Evolutionary conservation across 306 rosid genomes (phyloP).

Genomic region (Canavalia gladiata): DNA sequence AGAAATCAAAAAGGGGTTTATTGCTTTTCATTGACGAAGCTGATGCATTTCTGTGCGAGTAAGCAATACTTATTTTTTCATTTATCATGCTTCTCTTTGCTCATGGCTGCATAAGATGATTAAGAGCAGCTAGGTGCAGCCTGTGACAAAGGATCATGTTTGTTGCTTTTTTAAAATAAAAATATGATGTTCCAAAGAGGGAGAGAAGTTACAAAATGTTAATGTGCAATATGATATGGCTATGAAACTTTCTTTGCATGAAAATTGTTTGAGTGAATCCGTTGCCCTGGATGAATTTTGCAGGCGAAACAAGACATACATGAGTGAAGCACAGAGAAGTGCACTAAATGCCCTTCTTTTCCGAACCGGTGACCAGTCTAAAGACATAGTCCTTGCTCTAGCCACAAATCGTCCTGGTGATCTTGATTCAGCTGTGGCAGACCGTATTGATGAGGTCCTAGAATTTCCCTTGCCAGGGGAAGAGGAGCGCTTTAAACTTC

Average conservation of each 20-base stretch:
- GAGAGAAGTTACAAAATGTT: neutral
- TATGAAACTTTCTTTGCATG: neutral
- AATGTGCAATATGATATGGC: neutral
- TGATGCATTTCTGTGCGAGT: slow-evolving; percentile 99
- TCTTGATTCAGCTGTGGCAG: slow-evolving; percentile 96
- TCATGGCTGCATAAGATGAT: neutral
- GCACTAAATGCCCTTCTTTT: slow-evolving; percentile 97
- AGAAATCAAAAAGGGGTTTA: slow-evolving; percentile 86
- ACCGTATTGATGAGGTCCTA: slow-evolving; percentile 94
- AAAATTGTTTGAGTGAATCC: slow-evolving; percentile 34
- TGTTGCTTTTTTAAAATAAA: neutral
- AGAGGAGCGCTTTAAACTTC: slow-evolving; percentile 84
- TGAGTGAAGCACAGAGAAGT: slow-evolving; percentile 99
- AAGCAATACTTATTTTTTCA: slow-evolving; percentile 53
- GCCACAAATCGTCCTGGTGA: slow-evolving; percentile 98
- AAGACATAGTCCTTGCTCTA: slow-evolving; percentile 97
- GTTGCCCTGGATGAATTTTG: slow-evolving; percentile 51
- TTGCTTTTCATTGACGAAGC: slow-evolving; percentile 99
- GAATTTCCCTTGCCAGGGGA: slow-evolving; percentile 98
- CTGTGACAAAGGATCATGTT: neutral
- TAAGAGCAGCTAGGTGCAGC: slow-evolving; percentile 17
- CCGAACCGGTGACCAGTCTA: slow-evolving; percentile 98
- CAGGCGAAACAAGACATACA: slow-evolving; percentile 96
- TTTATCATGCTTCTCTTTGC: slow-evolving; percentile 29
- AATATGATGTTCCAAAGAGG: neutral